Conservation (phyloP, 768 basidiomycete genomes). For the Arthromyces matolae region DNA sequence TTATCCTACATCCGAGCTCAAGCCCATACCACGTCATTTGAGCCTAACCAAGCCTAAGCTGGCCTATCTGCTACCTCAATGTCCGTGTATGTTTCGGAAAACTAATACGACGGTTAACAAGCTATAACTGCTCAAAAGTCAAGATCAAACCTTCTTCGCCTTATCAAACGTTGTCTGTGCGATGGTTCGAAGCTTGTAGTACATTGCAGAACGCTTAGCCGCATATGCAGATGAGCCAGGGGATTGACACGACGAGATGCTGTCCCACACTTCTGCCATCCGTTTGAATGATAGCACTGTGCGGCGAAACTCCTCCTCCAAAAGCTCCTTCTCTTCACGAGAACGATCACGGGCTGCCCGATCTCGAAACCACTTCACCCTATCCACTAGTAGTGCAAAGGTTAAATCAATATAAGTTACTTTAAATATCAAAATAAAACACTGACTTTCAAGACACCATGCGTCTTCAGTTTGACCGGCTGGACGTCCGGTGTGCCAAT, state of each 20-base stretch:
- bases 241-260: background rate
- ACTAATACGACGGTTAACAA: background rate
- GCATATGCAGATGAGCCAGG: slow-evolving; percentile 2
- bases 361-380: slow-evolving; percentile 27
- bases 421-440: background rate
- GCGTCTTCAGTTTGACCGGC: slow-evolving; percentile 13
- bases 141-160: background rate
- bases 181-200: background rate
- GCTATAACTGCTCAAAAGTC: background rate
- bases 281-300: slow-evolving; percentile 5
- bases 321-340: slow-evolving; percentile 25
- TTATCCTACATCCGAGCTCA: background rate
- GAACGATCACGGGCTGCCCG: slow-evolving; percentile 20
- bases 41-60: background rate
- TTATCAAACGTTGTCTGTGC: background rate
- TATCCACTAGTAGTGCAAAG: slow-evolving; percentile 14
- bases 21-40: background rate
- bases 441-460: slow-evolving; percentile 23
- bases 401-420: too few relatives aligned
- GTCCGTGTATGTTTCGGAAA: background rate
- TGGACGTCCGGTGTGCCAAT: slow-evolving; percentile 19
- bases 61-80: background rate
- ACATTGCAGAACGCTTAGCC: slow-evolving; percentile 2
- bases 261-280: slow-evolving; percentile 3
- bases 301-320: slow-evolving; percentile 23